Evolutionary conservation across 352 stramenopile species (phyloP).

Genomic region (Aphanomyces astaci): DNA sequence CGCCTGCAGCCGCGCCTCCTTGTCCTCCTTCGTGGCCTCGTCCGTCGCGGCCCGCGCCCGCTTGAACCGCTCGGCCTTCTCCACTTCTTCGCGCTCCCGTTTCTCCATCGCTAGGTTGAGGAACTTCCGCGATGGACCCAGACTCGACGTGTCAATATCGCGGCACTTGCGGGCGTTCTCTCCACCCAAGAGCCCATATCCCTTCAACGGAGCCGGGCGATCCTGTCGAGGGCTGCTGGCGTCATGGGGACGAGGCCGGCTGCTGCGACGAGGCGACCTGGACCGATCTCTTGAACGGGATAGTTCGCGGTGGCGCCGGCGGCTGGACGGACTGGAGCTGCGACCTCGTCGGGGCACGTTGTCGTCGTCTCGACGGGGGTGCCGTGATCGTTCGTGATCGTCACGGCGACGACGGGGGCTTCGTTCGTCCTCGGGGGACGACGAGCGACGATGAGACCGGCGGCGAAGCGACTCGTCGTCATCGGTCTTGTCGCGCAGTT

Average conservation of each 20-base stretch:
- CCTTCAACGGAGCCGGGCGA: slow-evolving; percentile 5
- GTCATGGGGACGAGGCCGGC: background rate
- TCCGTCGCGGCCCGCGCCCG: slow-evolving; percentile 19
- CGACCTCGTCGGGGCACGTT: background rate
- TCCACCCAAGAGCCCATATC: slow-evolving; percentile 42
- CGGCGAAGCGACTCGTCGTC: slow-evolving; percentile 18
- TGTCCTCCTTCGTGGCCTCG: slow-evolving; percentile 39
- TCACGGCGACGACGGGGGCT: background rate
- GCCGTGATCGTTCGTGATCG: slow-evolving; percentile 25
- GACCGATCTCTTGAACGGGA: background rate
- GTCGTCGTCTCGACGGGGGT: slow-evolving; percentile 39
- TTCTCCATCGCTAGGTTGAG: slow-evolving; percentile 61
- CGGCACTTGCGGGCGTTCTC: slow-evolving; percentile 52
- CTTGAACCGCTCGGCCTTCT: slow-evolving; percentile 39
- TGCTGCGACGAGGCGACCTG: too few relatives aligned
- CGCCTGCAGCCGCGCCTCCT: slow-evolving; percentile 50
- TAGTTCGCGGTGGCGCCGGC: too few relatives aligned
- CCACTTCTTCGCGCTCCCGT: slow-evolving; percentile 58
- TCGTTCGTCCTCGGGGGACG: background rate
- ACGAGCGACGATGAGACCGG: slow-evolving; percentile 2
- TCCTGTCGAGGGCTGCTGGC: slow-evolving; percentile 3
- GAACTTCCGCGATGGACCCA: slow-evolving; percentile 73
- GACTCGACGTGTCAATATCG: slow-evolving; percentile 61
- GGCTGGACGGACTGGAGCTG: background rate
- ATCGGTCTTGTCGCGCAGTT: slow-evolving; percentile 20